phyloP scores from a whole-genome alignment of 1,284 basidiomycete genomes.

The Ceratobasidium sp. region DNA sequence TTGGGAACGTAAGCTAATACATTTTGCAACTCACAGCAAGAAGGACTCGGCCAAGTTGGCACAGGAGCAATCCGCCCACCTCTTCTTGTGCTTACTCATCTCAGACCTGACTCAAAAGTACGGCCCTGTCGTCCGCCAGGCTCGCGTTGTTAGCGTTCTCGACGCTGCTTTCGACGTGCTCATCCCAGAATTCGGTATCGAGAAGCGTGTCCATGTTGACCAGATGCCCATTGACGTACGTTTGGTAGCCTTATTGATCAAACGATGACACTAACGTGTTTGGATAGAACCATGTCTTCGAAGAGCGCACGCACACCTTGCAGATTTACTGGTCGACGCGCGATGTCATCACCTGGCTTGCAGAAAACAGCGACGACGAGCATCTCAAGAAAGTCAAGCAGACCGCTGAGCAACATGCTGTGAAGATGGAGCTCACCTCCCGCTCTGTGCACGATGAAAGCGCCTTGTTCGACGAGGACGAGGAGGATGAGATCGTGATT shows the following conservation, averaged over 20 bases:
- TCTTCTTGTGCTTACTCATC: slow-evolving; percentile 93
- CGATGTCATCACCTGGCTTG: slow-evolving; percentile 93
- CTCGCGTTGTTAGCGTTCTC: slow-evolving; percentile 90
- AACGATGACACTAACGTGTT: slow-evolving; percentile 15
- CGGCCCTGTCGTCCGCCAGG: slow-evolving; percentile 92
- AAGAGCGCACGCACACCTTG: slow-evolving; percentile 88
- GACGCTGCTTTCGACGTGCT: slow-evolving; percentile 97
- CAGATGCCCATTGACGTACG: slow-evolving; percentile 96
- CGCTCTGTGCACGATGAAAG: slow-evolving; percentile 82
- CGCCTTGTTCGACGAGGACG: slow-evolving; percentile 83
- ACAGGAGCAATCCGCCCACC: slow-evolving; percentile 94
- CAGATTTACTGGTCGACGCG: slow-evolving; percentile 90
- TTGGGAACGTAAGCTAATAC: neutral
- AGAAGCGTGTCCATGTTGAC: slow-evolving; percentile 98
- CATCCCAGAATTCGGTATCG: slow-evolving; percentile 93
- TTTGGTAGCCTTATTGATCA: slow-evolving; percentile 40
- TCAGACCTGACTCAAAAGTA: slow-evolving; percentile 92
- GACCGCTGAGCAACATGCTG: slow-evolving; percentile 80
- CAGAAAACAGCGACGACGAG: slow-evolving; percentile 92
- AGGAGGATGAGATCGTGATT: slow-evolving; percentile 79
- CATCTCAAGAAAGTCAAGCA: slow-evolving; percentile 91
- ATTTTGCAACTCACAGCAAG: slow-evolving; percentile 63
- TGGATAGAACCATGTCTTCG: slow-evolving; percentile 85
- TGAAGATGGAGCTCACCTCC: slow-evolving; percentile 85
- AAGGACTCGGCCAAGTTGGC: slow-evolving; percentile 88